A percentile compares a stretch with the other conserved stretches of the same genome.
phyloP scores from a whole-genome alignment of 768 basidiomycete genomes.

The Russula foetens region DNA sequence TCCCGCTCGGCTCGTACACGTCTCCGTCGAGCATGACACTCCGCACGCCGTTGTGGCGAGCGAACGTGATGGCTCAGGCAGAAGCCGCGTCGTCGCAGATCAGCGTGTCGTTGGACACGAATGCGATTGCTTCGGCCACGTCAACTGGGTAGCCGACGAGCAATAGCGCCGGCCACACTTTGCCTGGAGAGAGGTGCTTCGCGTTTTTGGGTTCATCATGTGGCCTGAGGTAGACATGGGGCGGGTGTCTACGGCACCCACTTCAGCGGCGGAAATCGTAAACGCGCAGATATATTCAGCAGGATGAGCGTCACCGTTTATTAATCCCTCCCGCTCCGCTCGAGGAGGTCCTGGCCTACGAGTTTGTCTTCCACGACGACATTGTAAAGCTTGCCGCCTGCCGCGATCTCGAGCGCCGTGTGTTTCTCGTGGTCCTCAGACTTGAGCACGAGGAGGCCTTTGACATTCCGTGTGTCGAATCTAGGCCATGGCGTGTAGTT shows the following conservation, averaged over 20 bases:
- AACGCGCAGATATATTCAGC: constrained; percentile 75
- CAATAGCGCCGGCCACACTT: constrained; percentile 81
- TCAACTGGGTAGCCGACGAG: constrained; percentile 77
- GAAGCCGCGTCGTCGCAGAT: constrained; percentile 85
- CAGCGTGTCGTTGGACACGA: constrained; percentile 88
- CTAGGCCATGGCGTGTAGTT: constrained; percentile 71
- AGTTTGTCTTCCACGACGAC: constrained; percentile 90
- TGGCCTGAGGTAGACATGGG: not conserved
- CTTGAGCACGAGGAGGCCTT: constrained; percentile 75
- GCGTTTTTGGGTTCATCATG: constrained; percentile 40
- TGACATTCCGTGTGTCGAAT: constrained; percentile 83
- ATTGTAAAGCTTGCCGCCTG: constrained; percentile 84
- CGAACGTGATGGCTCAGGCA: constrained; percentile 85
- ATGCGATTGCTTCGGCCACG: constrained; percentile 82
- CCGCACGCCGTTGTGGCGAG: constrained; percentile 53
- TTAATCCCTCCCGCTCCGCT: constrained; percentile 68
- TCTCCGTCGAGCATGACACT: constrained; percentile 94
- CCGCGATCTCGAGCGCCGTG: constrained; percentile 88
- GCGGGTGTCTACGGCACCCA: constrained; percentile 24
- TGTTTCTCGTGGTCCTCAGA: constrained; percentile 65
- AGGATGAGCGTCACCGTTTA: constrained; percentile 94
- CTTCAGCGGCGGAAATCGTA: constrained; percentile 44
- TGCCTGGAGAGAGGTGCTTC: constrained; percentile 61
- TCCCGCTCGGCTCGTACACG: constrained; percentile 93
- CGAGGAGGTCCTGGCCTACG: constrained; percentile 77